Evolutionary conservation across 2,329 filamentous ascomycete species (phyloP).

Genomic region (Colletotrichum camelliae): DNA sequence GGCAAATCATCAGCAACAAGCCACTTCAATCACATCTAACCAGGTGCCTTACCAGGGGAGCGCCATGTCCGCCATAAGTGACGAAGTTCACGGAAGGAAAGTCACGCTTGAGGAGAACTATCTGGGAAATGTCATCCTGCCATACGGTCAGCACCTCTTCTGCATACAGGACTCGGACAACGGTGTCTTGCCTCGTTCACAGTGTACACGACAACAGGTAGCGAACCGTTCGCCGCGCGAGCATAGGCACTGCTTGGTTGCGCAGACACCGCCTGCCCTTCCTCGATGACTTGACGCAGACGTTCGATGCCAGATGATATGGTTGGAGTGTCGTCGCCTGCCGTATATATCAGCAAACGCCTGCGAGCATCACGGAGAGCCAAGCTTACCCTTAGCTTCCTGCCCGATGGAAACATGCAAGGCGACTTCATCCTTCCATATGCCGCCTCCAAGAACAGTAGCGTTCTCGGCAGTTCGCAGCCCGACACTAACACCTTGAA

Average conservation of each 20-base stretch:
- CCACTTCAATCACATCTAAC: too few species aligned
- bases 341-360: not conserved
- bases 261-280: not conserved
- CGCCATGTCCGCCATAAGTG: conserved; percentile 40
- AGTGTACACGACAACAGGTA: not conserved
- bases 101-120: conserved; percentile 41
- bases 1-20: fast-evolving
- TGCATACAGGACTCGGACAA: not conserved
- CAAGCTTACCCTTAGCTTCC: conserved; percentile 26
- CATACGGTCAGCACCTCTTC: not conserved
- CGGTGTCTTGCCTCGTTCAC: not conserved
- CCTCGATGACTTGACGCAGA: not conserved
- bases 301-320: not conserved
- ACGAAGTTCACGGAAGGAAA: conserved; percentile 36
- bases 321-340: conserved; percentile 1
- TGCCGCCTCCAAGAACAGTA: conserved; percentile 41
- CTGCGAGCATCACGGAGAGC: fast-evolving
- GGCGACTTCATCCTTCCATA: conserved; percentile 46
- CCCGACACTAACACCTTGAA: conserved; percentile 45
- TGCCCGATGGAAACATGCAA: conserved; percentile 45
- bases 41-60: conserved; percentile 33
- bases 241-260: not conserved
- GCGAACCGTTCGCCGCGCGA: not conserved
- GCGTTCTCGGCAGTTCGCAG: conserved; percentile 41
- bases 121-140: conserved; percentile 44